phyloP scores from a whole-genome alignment of 768 basidiomycete species.

The Boletus patriciae region DNA sequence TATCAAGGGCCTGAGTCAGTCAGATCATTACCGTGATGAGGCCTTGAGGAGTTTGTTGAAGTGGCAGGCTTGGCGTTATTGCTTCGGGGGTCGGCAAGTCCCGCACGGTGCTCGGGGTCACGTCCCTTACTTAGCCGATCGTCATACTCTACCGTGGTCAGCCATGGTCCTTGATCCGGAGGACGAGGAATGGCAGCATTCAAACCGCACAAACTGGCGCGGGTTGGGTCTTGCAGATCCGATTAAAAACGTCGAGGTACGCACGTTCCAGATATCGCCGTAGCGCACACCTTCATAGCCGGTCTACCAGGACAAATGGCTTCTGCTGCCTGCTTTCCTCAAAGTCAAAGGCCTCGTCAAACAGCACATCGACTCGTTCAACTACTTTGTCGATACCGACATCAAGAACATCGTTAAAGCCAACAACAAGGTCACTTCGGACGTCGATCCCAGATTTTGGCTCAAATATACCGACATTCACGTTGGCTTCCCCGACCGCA shows the following conservation, averaged over 20 bases:
- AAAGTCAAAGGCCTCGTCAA: constrained; percentile 98
- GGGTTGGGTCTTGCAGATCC: constrained; percentile 85
- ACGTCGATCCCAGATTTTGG: constrained; percentile 96
- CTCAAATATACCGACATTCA: constrained; percentile 95
- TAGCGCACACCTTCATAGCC: background rate
- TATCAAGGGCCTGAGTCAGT: no score
- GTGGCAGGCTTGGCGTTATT: no score
- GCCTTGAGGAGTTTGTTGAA: no score
- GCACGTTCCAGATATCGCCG: constrained; percentile 24
- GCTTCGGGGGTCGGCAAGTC: no score
- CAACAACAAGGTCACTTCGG: constrained; percentile 91
- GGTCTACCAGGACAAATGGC: constrained; percentile 88
- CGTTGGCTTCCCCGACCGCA: constrained; percentile 88
- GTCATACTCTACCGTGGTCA: background rate
- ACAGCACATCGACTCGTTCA: constrained; percentile 98
- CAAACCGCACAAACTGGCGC: constrained; percentile 60
- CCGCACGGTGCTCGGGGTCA: constrained; percentile 5
- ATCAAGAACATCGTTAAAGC: constrained; percentile 96
- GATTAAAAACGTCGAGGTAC: constrained; percentile 86
- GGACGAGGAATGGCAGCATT: constrained; percentile 59
- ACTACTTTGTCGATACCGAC: constrained; percentile 97
- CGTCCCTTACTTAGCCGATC: background rate
- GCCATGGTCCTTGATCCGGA: constrained; percentile 20
- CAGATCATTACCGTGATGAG: no score
- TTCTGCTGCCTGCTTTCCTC: constrained; percentile 91